A percentile compares a stretch with the other conserved stretches of the same genome.
These are phyloP conservation scores for Verticillium klebahnii DNA, from an alignment of 2,329 filamentous ascomycete species.

Conservation along the genomic window DNA sequence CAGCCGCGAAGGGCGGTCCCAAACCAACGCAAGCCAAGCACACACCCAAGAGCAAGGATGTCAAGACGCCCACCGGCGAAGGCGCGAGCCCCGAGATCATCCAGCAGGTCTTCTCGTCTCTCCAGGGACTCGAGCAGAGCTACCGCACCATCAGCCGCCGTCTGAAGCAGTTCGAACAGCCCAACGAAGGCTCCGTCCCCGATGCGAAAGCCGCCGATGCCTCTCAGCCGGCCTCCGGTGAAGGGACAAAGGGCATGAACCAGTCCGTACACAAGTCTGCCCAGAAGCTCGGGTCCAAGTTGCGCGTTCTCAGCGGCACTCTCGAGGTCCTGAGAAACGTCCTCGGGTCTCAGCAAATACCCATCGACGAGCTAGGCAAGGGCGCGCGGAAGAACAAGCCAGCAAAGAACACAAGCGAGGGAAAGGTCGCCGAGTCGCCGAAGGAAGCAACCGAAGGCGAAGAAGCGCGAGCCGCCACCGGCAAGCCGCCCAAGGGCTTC, in stretches of 20 bases:
- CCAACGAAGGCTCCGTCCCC: neutral
- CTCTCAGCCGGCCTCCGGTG: neutral
- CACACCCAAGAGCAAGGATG: conserved; percentile 8
- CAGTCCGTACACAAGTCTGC: neutral
- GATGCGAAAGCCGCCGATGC: neutral
- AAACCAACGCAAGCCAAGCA: conserved; percentile 8
- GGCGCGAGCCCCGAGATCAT: conserved; percentile 5
- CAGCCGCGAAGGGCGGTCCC: neutral
- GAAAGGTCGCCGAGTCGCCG: neutral
- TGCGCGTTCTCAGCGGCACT: conserved; percentile 29
- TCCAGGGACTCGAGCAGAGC: conserved; percentile 6
- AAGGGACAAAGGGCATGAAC: neutral
- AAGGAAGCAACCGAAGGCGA: neutral
- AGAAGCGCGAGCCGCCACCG: neutral
- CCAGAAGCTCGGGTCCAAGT: conserved; percentile 3
- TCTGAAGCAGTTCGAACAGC: neutral
- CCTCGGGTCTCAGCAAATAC: conserved; percentile 21
- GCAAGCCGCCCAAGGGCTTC: conserved; percentile 1
- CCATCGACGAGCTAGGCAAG: conserved; percentile 9
- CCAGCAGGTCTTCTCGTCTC: conserved; percentile 3
- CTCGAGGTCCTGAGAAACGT: conserved; percentile 32
- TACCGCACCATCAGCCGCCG: conserved; percentile 1
- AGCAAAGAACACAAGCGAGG: neutral
- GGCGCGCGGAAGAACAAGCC: neutral
- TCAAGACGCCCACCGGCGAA: neutral